Evolutionary conservation across 2,329 filamentous ascomycete species (phyloP).

Genomic region (Diaporthe eres): DNA sequence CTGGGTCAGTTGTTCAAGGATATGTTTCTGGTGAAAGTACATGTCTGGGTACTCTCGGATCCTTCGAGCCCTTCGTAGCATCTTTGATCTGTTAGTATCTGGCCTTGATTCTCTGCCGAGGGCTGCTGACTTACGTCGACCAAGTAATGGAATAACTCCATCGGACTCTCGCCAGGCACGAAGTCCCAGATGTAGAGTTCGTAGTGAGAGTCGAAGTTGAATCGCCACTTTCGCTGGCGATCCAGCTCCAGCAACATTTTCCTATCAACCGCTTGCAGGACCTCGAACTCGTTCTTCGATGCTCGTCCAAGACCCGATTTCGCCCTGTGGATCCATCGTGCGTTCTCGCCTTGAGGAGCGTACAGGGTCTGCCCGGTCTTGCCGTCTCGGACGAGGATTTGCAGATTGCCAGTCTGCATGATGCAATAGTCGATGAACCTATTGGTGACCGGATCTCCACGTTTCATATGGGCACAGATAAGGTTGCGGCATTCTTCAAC

Average conservation of each 20-base stretch:
- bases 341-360: slow-evolving; percentile 43
- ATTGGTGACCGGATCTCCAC: slow-evolving; percentile 50
- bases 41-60: slow-evolving; percentile 46
- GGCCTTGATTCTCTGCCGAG: background rate
- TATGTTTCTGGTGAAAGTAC: slow-evolving; percentile 46
- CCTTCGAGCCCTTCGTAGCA: slow-evolving; percentile 48
- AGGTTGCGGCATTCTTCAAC: slow-evolving; percentile 49
- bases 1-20: slow-evolving; percentile 46
- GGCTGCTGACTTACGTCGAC: slow-evolving; percentile 12
- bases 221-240: slow-evolving; percentile 45
- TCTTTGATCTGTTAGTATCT: slow-evolving; percentile 41
- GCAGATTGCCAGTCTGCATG: slow-evolving; percentile 47
- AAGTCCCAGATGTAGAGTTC: slow-evolving; percentile 52
- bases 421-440: slow-evolving; percentile 50
- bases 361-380: slow-evolving; percentile 49
- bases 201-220: slow-evolving; percentile 49
- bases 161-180: slow-evolving; percentile 43
- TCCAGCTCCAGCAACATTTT: slow-evolving; percentile 47
- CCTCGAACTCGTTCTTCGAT: slow-evolving; percentile 44
- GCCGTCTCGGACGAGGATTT: slow-evolving; percentile 50
- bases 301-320: slow-evolving; percentile 31
- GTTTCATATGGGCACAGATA: slow-evolving; percentile 52
- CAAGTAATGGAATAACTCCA: slow-evolving; percentile 43
- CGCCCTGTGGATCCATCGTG: slow-evolving; percentile 48
- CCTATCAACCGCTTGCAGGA: slow-evolving; percentile 45